These are phyloP conservation scores for Ophiostoma pallidulum DNA, from an alignment of 2,329 filamentous ascomycete genomes.

Conservation along the genomic window DNA sequence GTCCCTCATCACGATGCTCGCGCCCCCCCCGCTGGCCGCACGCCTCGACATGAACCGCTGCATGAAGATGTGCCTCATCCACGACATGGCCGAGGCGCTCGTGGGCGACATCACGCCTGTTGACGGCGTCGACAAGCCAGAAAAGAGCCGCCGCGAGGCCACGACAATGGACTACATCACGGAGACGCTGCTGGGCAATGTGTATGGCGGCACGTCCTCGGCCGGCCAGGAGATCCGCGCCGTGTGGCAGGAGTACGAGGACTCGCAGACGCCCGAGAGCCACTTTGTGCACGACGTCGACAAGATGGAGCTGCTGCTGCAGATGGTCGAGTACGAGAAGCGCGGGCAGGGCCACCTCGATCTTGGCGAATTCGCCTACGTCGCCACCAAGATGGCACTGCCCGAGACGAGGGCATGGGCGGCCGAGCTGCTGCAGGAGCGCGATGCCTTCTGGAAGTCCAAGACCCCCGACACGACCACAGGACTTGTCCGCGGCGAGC, in stretches of 20 bases:
- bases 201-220: slow-evolving; percentile 50
- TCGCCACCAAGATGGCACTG: slow-evolving; percentile 61
- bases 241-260: slow-evolving; percentile 95
- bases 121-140: slow-evolving; percentile 72
- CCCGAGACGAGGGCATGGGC: slow-evolving; percentile 77
- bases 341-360: slow-evolving; percentile 55
- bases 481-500: neutral
- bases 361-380: slow-evolving; percentile 77
- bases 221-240: slow-evolving; percentile 62
- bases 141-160: slow-evolving; percentile 81
- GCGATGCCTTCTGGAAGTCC: slow-evolving; percentile 25
- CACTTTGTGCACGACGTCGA: slow-evolving; percentile 93
- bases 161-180: slow-evolving; percentile 90
- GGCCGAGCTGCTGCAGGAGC: slow-evolving; percentile 60
- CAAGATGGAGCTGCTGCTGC: slow-evolving; percentile 88
- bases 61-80: slow-evolving; percentile 89
- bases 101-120: slow-evolving; percentile 96
- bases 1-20: slow-evolving; percentile 91
- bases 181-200: slow-evolving; percentile 58
- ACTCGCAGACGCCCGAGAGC: slow-evolving; percentile 71
- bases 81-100: slow-evolving; percentile 94
- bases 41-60: slow-evolving; percentile 72
- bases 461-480: too few relatives aligned
- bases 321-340: slow-evolving; percentile 96
- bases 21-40: slow-evolving; percentile 61